Conservation (phyloP, 2,329 filamentous ascomycete species). For the Colletotrichum endophyticum region DNA sequence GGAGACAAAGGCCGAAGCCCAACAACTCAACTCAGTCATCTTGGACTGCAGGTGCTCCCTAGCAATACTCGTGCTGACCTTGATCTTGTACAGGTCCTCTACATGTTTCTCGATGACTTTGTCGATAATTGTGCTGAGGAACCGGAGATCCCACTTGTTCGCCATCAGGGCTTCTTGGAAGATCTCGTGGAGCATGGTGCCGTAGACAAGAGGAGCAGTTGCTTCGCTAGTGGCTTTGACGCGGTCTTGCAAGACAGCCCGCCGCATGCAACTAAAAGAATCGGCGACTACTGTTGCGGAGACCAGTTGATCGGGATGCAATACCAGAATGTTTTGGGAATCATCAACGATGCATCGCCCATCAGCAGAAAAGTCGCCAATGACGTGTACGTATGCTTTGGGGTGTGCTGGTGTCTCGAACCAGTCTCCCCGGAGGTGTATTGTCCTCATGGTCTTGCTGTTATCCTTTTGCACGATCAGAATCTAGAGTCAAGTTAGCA, state of each 20-base stretch:
- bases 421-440: slow-evolving; percentile 87
- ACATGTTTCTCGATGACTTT: slow-evolving; percentile 76
- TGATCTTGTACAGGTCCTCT: slow-evolving; percentile 89
- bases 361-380: slow-evolving; percentile 73
- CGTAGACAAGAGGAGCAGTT: slow-evolving; percentile 84
- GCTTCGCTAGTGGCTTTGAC: slow-evolving; percentile 88
- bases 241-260: slow-evolving; percentile 91
- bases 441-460: slow-evolving; percentile 66
- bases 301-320: slow-evolving; percentile 94
- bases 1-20: slow-evolving; percentile 83
- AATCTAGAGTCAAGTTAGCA: slow-evolving; percentile 57
- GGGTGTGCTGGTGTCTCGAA: slow-evolving; percentile 76
- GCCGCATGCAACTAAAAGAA: slow-evolving; percentile 88
- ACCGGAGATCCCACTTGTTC: slow-evolving; percentile 79
- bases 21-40: slow-evolving; percentile 79
- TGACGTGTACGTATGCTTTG: slow-evolving; percentile 84
- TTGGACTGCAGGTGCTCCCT: slow-evolving; percentile 83
- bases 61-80: slow-evolving; percentile 74
- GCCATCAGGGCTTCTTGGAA: slow-evolving; percentile 89
- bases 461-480: slow-evolving; percentile 83
- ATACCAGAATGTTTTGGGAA: slow-evolving; percentile 79
- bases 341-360: slow-evolving; percentile 87
- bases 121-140: slow-evolving; percentile 70
- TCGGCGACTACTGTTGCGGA: slow-evolving; percentile 97
- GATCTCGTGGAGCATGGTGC: slow-evolving; percentile 91